Evolutionary conservation across 2,329 filamentous ascomycete genomes (phyloP), one percentile per base, ranked within the genome.

Genomic region (Aspergillus sclerotialis): DNA sequence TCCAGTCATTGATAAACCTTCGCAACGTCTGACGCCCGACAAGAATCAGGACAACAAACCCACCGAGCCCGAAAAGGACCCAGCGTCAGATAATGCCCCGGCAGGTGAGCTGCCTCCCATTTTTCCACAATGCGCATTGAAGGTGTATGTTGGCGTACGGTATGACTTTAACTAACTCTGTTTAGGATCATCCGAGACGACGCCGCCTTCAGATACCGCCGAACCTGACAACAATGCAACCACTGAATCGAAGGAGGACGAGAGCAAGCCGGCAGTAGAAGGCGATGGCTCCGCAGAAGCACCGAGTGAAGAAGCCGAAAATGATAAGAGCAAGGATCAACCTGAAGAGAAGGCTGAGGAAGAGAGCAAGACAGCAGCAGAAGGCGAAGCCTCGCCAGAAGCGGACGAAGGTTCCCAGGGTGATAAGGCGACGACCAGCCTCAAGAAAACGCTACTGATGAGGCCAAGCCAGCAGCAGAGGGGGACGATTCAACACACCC

Each of bases 11-110:
- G 39, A 48, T 50, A 36, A 49, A 40, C 47, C 47, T 49, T 42
- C 51, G 42, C 48, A 52, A 44, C 28, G 37, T 52, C 52, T 58
- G 55, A 57, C 57, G 44, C 45, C 49, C 44, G 48, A 53, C 44
- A 51, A 64, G 45, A 51, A 57, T 44, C 56, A 63, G 49, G 54
- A 55, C 44, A 57, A 52, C 49, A 56, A 55, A 47, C 42, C 54
- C 42, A 37, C 45, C 49, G 46, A 54, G 36, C 39, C 50, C 50
- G 52, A 57, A 55, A 23, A 10, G 42, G 50, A 46, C 33, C 39
- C 41, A 35, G 37, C 43, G 31, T 29, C 45, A 23, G 44, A 51
- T 35, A 48, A 50, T 21, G 33, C 39, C 32, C 33, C 44, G 18
- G 32, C 38, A 41, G 48, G 47, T 16, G 43, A 52, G 32, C 39